These are phyloP conservation scores for Cochlearia excelsa DNA, from an alignment of 345 rosid species.

Conservation along the genomic window DNA sequence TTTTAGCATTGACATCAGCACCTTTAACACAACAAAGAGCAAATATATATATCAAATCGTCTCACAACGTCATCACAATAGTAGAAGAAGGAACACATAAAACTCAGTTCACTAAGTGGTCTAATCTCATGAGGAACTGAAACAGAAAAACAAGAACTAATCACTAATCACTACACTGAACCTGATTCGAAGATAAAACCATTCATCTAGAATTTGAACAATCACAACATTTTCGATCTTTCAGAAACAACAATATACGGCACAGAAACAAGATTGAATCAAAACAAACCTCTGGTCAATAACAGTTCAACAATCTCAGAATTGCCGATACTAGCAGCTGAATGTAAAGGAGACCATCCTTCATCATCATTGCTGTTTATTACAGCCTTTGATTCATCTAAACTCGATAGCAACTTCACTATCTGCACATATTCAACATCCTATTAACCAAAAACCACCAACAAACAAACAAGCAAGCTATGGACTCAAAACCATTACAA, in stretches of 20 bases:
- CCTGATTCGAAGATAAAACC: not conserved
- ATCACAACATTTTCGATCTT: not conserved
- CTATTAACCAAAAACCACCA: not conserved
- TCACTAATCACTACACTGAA: not conserved
- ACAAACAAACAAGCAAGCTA: too few relatives aligned
- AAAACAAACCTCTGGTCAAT: constrained; percentile 50
- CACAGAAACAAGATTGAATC: constrained; percentile 1
- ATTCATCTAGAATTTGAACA: not conserved
- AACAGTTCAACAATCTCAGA: constrained; percentile 54
- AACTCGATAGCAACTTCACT: constrained; percentile 48
- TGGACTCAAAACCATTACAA: too few relatives aligned
- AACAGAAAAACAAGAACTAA: not conserved
- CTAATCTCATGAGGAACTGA: not conserved
- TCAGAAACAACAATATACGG: not conserved
- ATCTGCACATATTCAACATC: constrained; percentile 39
- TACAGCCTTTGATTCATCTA: constrained; percentile 45
- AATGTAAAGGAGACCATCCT: constrained; percentile 93
- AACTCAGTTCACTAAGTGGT: not conserved
- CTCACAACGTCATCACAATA: not conserved
- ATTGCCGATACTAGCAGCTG: constrained; percentile 75
- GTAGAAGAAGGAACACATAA: constrained; percentile 3
- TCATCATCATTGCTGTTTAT: constrained; percentile 73
- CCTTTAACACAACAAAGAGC: constrained; percentile 35
- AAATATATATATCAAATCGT: not conserved
- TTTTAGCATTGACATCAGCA: constrained; percentile 70